Evolutionary conservation across 2,329 filamentous ascomycete genomes (phyloP), one percentile per base, ranked within the genome.

Genomic region (Phialophora tarda): DNA sequence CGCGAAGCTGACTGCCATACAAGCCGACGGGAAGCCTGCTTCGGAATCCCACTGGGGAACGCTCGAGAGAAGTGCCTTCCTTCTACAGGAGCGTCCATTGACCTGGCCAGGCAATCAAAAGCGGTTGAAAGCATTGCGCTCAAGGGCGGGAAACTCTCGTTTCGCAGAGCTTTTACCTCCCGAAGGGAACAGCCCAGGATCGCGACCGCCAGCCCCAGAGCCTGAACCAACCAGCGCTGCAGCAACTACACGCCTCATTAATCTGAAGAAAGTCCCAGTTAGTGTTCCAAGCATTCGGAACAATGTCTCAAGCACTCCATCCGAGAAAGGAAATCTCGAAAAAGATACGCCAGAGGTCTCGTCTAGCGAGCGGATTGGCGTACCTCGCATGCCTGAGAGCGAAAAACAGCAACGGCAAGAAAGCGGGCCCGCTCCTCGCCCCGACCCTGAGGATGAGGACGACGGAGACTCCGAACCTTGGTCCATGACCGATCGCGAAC

Each of bases 221-320:
- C 38, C 38, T 21, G 12, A 26, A n/a, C 5, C 57, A 12, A 47
- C 26, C 23, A 41, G 21, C 11, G 11, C 28, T 26, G 14, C 44
- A 55, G 44, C 8, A n/a, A 23, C 26, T 11, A 24, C 50, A 53
- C 30, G 56, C 11, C 24, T 10, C 24, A 50, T 62, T 21, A 62
- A 57, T 41, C 56, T 68, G 14, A 64, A 60, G 48, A 56, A 65
- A 50, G 66, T 65, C 24, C 41, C 63, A 32, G 66, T 65, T 44
- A 66, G 51, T 41, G 44, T 64, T 4, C 66, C 66, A 4, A 63
- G 56, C 56, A 66, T 68, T 26, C 66, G 65, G 47, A 63, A 63
- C 34, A 60, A 34, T 47, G n/a, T 41, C 5, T 65, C 63, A 21
- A 61, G 53, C 57, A 58, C 32, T 32, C 21, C 51, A 21, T 64